Evolutionary conservation across 176 grass and related monocot genomes (phyloP).

Genomic region (Leersia perrieri): DNA sequence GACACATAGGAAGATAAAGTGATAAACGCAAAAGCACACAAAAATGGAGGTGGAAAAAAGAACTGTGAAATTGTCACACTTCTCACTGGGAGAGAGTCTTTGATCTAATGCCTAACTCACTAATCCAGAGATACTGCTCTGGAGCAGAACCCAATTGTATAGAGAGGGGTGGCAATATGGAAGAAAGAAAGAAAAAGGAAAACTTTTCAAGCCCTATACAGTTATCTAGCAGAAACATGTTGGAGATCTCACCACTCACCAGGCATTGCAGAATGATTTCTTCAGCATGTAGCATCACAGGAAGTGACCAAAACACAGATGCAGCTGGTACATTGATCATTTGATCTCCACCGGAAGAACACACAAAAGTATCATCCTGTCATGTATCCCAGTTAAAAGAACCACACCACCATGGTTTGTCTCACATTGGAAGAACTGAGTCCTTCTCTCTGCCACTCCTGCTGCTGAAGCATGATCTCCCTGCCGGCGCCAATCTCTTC

Average conservation of each 20-base stretch:
- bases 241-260: slow-evolving; percentile 28
- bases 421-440: slow-evolving; percentile 51
- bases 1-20: not conserved
- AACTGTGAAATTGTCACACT: not conserved
- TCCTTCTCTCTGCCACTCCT: slow-evolving; percentile 57
- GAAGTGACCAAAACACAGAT: not conserved
- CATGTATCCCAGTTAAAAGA: slow-evolving; percentile 35
- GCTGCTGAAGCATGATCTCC: slow-evolving; percentile 59
- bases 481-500: slow-evolving; percentile 59
- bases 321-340: slow-evolving; percentile 13
- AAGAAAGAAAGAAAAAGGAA: not conserved
- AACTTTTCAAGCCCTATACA: slow-evolving; percentile 22
- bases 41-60: not conserved
- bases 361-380: slow-evolving; percentile 8
- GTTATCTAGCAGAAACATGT: slow-evolving; percentile 29
- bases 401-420: not conserved
- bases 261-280: not conserved
- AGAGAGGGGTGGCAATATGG: not conserved
- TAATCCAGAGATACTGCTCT: slow-evolving; percentile 28
- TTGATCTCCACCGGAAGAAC: slow-evolving; percentile 35
- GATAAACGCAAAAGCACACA: slow-evolving; percentile 1
- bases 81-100: slow-evolving; percentile 6
- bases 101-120: slow-evolving; percentile 13
- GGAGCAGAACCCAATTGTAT: slow-evolving; percentile 23
- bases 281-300: not conserved